Evolutionary conservation across 352 stramenopile genomes (phyloP).

Genomic region (Globisporangium nodosum): DNA sequence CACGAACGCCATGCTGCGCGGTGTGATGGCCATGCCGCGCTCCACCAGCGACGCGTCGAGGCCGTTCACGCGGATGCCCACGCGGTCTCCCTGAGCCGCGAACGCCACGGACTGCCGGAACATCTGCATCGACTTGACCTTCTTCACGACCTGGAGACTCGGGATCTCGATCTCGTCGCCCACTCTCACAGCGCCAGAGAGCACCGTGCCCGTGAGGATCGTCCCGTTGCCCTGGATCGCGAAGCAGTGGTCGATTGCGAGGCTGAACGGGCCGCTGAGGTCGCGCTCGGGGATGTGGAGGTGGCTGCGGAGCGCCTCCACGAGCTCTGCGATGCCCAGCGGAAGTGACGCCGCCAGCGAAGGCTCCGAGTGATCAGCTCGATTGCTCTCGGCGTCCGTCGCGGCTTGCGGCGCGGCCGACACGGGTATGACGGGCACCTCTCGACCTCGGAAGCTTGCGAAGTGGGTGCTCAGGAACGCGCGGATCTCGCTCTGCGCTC

Average conservation of each 20-base stretch:
- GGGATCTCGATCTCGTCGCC: slow-evolving; percentile 95
- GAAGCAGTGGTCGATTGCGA: slow-evolving; percentile 98
- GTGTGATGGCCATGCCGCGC: slow-evolving; percentile 49
- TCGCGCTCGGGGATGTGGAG: slow-evolving; percentile 42
- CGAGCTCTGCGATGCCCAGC: slow-evolving; percentile 74
- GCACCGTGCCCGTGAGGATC: slow-evolving; percentile 94
- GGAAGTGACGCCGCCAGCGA: slow-evolving; percentile 4
- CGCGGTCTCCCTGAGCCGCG: slow-evolving; percentile 92
- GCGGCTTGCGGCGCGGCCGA: slow-evolving; percentile 34
- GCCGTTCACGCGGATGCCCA: slow-evolving; percentile 91
- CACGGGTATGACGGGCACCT: slow-evolving; percentile 84
- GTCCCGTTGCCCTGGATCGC: slow-evolving; percentile 96
- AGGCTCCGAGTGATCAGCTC: background rate
- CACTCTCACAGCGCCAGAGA: slow-evolving; percentile 81
- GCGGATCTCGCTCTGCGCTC: slow-evolving; percentile 67
- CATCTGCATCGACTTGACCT: slow-evolving; percentile 98
- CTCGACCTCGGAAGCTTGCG: background rate
- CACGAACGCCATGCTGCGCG: slow-evolving; percentile 41
- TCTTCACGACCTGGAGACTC: slow-evolving; percentile 73
- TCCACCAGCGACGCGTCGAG: slow-evolving; percentile 60
- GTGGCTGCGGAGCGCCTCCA: slow-evolving; percentile 25
- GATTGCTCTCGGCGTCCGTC: slow-evolving; percentile 3
- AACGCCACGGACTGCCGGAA: slow-evolving; percentile 89
- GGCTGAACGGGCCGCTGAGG: slow-evolving; percentile 74
- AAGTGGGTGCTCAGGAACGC: slow-evolving; percentile 24